Percentiles rank a stretch among this genome's conserved stretches.
These are phyloP conservation scores for Candida loeiensis DNA, from an alignment of 805 yeast species.

Conservation along the genomic window DNA sequence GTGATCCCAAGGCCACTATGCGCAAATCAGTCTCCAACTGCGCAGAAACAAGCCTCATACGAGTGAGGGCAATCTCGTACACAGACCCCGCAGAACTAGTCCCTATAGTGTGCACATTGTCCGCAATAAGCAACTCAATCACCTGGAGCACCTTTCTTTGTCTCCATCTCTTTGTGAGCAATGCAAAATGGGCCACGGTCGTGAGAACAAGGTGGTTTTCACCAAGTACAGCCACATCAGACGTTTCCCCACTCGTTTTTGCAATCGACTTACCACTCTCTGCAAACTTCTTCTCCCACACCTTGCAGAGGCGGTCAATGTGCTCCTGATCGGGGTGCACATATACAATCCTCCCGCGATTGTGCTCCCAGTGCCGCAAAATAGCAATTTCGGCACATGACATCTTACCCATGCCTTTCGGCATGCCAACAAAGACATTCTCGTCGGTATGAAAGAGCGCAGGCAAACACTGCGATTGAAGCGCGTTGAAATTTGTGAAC, in stretches of 20 bases:
- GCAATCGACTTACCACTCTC: conserved; percentile 48
- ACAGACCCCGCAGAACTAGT: conserved; percentile 47
- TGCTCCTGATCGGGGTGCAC: conserved; percentile 60
- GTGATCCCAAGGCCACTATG: conserved; percentile 64
- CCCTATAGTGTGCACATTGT: conserved; percentile 69
- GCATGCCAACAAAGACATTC: conserved; percentile 61
- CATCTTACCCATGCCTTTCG: conserved; percentile 78
- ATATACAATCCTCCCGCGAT: conserved; percentile 68
- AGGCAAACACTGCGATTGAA: conserved; percentile 71
- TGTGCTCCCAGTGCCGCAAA: conserved; percentile 66
- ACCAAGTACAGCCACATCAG: conserved; percentile 55
- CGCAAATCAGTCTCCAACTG: conserved; percentile 59
- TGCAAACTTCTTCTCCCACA: conserved; percentile 54
- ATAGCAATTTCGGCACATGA: conserved; percentile 69
- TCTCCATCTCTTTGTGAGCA: conserved; percentile 77
- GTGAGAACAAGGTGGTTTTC: conserved; percentile 65
- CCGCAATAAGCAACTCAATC: conserved; percentile 67
- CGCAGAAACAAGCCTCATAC: conserved; percentile 66
- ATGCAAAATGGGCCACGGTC: conserved; percentile 78
- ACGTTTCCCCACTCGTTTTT: conserved; percentile 53
- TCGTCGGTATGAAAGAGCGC: conserved; percentile 55
- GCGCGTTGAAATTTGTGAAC: conserved; percentile 58
- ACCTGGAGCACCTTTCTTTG: conserved; percentile 65
- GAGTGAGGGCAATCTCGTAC: conserved; percentile 68
- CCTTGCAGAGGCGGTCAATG: conserved; percentile 42